Evolutionary conservation across 2,329 filamentous ascomycete genomes (phyloP).

Genomic region (Cordyceps javanica): DNA sequence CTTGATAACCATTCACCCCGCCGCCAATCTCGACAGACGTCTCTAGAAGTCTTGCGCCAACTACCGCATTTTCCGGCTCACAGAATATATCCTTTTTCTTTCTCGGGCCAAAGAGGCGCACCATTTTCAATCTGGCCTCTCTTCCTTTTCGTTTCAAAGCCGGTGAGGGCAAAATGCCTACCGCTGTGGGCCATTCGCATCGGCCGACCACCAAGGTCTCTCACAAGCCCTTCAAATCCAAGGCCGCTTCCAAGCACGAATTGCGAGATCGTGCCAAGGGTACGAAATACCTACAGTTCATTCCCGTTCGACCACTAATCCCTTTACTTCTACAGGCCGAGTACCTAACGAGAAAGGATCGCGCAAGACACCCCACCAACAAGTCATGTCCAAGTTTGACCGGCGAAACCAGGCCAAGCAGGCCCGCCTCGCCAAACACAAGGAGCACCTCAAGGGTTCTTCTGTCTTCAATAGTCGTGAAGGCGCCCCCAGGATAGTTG

Average conservation of each 20-base stretch:
- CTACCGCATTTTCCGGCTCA: not conserved
- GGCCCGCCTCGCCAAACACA: slow-evolving; percentile 74
- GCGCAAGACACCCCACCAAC: slow-evolving; percentile 87
- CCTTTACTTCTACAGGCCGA: slow-evolving; percentile 55
- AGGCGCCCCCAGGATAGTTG: slow-evolving; percentile 81
- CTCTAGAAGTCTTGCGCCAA: slow-evolving; percentile 24
- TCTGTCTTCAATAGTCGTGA: slow-evolving; percentile 82
- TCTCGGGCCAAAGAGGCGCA: not conserved
- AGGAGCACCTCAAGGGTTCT: slow-evolving; percentile 71
- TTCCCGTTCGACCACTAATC: slow-evolving; percentile 15
- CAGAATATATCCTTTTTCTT: not conserved
- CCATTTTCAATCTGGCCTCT: slow-evolving; percentile 51
- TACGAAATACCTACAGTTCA: slow-evolving; percentile 30
- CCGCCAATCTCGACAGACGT: slow-evolving; percentile 20
- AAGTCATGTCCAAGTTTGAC: slow-evolving; percentile 96
- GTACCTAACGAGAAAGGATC: slow-evolving; percentile 65
- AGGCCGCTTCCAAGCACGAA: slow-evolving; percentile 81
- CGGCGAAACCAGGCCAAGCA: slow-evolving; percentile 93
- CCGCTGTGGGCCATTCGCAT: slow-evolving; percentile 72
- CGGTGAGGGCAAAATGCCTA: slow-evolving; percentile 70
- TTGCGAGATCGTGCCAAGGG: slow-evolving; percentile 83
- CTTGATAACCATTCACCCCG: slow-evolving; percentile 27
- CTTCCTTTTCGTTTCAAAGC: slow-evolving; percentile 86
- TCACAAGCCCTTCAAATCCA: slow-evolving; percentile 90
- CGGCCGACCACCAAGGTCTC: slow-evolving; percentile 82